Conservation (phyloP, 768 basidiomycete genomes). For the Lactarius tabidus region DNA sequence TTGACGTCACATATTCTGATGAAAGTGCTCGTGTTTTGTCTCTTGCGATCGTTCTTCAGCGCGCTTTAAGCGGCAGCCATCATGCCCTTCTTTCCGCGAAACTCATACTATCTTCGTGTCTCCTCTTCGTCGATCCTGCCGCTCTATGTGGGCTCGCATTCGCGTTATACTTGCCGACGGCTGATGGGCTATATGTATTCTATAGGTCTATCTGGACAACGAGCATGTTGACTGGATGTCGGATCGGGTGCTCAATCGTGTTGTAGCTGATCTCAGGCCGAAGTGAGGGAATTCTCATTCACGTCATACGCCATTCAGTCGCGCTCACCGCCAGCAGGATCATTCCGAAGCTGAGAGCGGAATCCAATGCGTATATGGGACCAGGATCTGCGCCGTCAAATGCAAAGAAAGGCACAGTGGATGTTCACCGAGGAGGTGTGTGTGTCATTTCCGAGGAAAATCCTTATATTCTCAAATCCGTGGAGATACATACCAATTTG, state of each 20-base stretch:
- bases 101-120: slow-evolving; percentile 79
- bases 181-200: background rate
- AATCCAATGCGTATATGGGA: slow-evolving; percentile 45
- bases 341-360: slow-evolving; percentile 59
- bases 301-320: background rate
- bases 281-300: slow-evolving; percentile 43
- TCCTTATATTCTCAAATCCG: slow-evolving; percentile 4
- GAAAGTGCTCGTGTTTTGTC: too few species aligned
- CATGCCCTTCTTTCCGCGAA: slow-evolving; percentile 70
- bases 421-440: slow-evolving; percentile 82
- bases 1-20: too few species aligned
- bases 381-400: slow-evolving; percentile 38
- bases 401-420: slow-evolving; percentile 66
- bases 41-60: too few species aligned
- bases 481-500: slow-evolving; percentile 83
- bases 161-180: background rate
- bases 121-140: slow-evolving; percentile 72
- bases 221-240: slow-evolving; percentile 90
- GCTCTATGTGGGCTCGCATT: slow-evolving; percentile 53
- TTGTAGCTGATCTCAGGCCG: slow-evolving; percentile 74
- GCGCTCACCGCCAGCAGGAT: slow-evolving; percentile 42
- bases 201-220: slow-evolving; percentile 81
- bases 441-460: slow-evolving; percentile 7
- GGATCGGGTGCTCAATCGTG: slow-evolving; percentile 71
- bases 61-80: background rate